Conservation (phyloP, 176 grass and related monocot genomes). For the Microstegium vimineum region DNA sequence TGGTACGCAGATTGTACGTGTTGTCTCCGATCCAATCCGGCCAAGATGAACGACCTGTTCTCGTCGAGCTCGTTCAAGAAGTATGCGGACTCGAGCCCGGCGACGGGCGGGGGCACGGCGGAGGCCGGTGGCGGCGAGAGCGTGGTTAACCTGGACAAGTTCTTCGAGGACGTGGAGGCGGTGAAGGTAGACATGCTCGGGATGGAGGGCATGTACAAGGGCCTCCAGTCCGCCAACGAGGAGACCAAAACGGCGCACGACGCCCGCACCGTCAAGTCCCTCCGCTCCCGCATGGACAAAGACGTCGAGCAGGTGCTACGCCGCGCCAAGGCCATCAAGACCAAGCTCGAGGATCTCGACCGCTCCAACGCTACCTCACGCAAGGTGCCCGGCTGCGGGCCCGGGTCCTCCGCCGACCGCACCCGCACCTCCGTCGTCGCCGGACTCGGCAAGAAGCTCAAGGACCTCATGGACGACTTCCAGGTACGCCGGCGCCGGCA, state of each 20-base stretch:
- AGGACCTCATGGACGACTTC: constrained; percentile 86
- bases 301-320: constrained; percentile 74
- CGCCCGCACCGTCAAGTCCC: constrained; percentile 61
- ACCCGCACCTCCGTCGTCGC: constrained; percentile 77
- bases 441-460: constrained; percentile 85
- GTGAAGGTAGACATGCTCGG: constrained; percentile 74
- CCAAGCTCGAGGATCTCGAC: constrained; percentile 76
- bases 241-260: constrained; percentile 67
- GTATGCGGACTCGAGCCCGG: constrained; percentile 59
- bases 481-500: too few species aligned
- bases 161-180: constrained; percentile 85
- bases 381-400: constrained; percentile 66
- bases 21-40: neutral
- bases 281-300: constrained; percentile 73
- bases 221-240: constrained; percentile 70
- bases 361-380: constrained; percentile 54
- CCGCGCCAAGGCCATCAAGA: constrained; percentile 71
- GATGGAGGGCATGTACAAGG: constrained; percentile 68
- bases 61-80: constrained; percentile 87
- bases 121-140: constrained; percentile 60
- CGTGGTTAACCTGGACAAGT: constrained; percentile 49
- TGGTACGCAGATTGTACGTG: neutral
- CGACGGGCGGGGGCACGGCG: constrained; percentile 54
- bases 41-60: constrained; percentile 97
- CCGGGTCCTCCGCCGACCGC: constrained; percentile 72